These are phyloP conservation scores for Volutella citrinella DNA, from an alignment of 2,329 filamentous ascomycete species.

Conservation along the genomic window DNA sequence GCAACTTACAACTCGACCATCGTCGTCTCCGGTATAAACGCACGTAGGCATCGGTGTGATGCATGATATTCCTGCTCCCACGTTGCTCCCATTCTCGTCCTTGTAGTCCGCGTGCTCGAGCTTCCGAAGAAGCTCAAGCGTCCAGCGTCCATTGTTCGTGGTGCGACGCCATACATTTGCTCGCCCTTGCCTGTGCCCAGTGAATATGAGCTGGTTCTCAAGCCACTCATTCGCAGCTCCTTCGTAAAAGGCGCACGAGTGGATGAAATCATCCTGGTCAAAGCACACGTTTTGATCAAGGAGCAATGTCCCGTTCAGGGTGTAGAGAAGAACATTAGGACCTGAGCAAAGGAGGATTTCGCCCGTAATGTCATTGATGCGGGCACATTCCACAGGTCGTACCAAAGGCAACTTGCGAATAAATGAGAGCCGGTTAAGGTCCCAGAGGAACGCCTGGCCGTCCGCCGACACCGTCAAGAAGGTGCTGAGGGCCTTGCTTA, in stretches of 20 bases:
- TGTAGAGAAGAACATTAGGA: conserved; percentile 72
- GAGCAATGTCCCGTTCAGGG: conserved; percentile 80
- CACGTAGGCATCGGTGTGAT: conserved; percentile 78
- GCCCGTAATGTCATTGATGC: conserved; percentile 86
- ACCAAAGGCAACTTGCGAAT: conserved; percentile 67
- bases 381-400: conserved; percentile 66
- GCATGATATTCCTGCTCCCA: conserved; percentile 74
- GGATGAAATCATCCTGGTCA: conserved; percentile 69
- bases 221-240: conserved; percentile 89
- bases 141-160: conserved; percentile 61
- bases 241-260: conserved; percentile 89
- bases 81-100: conserved; percentile 56
- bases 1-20: conserved; percentile 74
- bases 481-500: conserved; percentile 84
- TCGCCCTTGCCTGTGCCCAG: conserved; percentile 78
- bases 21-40: conserved; percentile 92
- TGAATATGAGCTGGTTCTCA: conserved; percentile 81
- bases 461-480: conserved; percentile 81
- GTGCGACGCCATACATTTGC: conserved; percentile 74
- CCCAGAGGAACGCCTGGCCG: conserved; percentile 86
- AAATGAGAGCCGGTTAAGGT: conserved; percentile 86
- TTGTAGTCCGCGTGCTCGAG: conserved; percentile 75
- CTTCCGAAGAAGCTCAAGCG: conserved; percentile 73
- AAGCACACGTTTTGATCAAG: conserved; percentile 78
- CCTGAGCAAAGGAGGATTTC: conserved; percentile 85